Base-by-base conservation (phyloP, 805 yeast species). In the Ogataea nakhonphanomensis region DNA sequence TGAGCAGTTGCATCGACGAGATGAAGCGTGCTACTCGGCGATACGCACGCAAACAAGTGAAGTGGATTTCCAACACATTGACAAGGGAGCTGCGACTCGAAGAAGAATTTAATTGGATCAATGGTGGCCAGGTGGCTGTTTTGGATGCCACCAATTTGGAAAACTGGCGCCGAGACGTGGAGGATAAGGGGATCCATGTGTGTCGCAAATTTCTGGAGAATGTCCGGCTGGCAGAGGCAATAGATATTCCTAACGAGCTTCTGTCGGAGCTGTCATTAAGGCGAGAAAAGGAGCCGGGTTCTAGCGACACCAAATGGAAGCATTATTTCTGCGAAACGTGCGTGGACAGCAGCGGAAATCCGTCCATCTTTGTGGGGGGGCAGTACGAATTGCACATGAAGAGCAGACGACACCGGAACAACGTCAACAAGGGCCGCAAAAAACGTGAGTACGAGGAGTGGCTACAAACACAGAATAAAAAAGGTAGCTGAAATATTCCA, bases 1-100 rank as follows among this genome's bases (percentile, higher is more conserved):
- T 73, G 37, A 57, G 57, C 4, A 66, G 63, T 3, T 78, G 91
- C 8, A 65, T 81, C 3, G 83, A 77, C 9, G 69, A 77, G 25
- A 93, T 93, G 98, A 90, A 91, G 57, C 64, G 77, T 0, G 70
- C 83, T 30, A 93, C 99, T 0, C 65, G 95, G 39, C 84, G 82
- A 54, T 93, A 93, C 61, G 95, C 98, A 1, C 81, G 80, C 46
- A 74, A 75, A 46, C 99, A 93, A 58, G 79, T 88, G 9, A 89
- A 88, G 58, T 93, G 98, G 97, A 89, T 93, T 46, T 72, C 74
- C 35, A 85, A 83, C 49, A 68, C 79, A 43, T 62, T 93, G 10
- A 70, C 81, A 0, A 76, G 79, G 0, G 89, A 82, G 59, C 58
- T 81, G 13, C 58, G 61, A 13, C 68, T 68, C 38, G 84, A 78